phyloP scores from a whole-genome alignment of 2,329 filamentous ascomycete species.

The Fusarium liriodendri region DNA sequence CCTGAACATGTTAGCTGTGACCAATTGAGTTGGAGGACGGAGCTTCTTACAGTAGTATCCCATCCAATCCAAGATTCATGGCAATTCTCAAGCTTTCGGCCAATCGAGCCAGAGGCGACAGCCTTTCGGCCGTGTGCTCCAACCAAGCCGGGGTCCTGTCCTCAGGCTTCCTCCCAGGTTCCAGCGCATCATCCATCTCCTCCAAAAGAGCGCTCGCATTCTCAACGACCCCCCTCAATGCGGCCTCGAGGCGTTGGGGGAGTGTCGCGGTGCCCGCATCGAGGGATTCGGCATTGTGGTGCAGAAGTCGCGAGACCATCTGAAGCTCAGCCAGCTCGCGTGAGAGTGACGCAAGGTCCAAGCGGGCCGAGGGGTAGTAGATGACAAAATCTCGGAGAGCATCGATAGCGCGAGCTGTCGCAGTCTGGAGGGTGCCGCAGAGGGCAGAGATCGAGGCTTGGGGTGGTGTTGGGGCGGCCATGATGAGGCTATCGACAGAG shows the following conservation, averaged over 20 bases:
- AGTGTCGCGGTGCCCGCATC: slow-evolving; percentile 24
- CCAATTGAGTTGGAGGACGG: neutral
- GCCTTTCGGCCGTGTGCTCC: slow-evolving; percentile 39
- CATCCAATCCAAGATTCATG: slow-evolving; percentile 41
- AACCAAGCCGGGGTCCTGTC: slow-evolving; percentile 31
- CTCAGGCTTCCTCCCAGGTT: slow-evolving; percentile 16
- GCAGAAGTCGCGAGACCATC: slow-evolving; percentile 40
- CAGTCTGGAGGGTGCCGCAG: slow-evolving; percentile 35
- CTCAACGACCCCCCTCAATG: slow-evolving; percentile 32
- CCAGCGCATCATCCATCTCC: slow-evolving; percentile 39
- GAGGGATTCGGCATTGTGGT: slow-evolving; percentile 36
- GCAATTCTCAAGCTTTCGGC: slow-evolving; percentile 35
- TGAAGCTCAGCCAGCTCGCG: slow-evolving; percentile 45
- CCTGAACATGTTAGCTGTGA: slow-evolving; percentile 21
- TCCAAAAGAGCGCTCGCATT: slow-evolving; percentile 32
- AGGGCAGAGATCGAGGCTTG: slow-evolving; percentile 26
- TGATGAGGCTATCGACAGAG: neutral
- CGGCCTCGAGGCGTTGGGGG: slow-evolving; percentile 20
- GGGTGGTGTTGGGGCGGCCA: slow-evolving; percentile 14
- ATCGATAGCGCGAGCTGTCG: slow-evolving; percentile 30
- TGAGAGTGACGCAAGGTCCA: slow-evolving; percentile 38
- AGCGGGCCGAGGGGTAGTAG: slow-evolving; percentile 37
- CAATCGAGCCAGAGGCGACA: slow-evolving; percentile 32
- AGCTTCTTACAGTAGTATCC: slow-evolving; percentile 34
- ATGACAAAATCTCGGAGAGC: slow-evolving; percentile 40